These are phyloP conservation scores for Pharnaceum exiguum DNA, from an alignment of 148 eudicot genomes.

Conservation along the genomic window DNA sequence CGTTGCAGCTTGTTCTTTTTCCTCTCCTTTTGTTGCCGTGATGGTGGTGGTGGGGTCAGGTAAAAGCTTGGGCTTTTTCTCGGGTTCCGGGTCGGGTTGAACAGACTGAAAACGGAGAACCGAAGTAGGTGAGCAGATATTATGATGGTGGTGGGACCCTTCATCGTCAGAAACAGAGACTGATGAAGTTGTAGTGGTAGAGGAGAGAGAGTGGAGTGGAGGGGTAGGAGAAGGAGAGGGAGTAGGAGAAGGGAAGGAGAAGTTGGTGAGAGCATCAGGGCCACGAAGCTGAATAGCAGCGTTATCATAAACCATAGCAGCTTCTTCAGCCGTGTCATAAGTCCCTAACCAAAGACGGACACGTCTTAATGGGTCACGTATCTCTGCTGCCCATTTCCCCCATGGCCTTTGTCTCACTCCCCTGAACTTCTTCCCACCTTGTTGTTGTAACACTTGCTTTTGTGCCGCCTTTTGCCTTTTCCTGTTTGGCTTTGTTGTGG, in stretches of 20 bases:
- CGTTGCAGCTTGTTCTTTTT: neutral
- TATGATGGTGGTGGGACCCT: conserved; percentile 28
- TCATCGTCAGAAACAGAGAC: conserved; percentile 28
- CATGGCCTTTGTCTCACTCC: conserved; percentile 77
- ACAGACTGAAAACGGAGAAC: conserved; percentile 43
- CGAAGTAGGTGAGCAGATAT: conserved; percentile 48
- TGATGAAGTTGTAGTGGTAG: conserved; percentile 10
- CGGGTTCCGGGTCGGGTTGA: conserved; percentile 18
- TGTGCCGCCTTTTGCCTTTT: neutral
- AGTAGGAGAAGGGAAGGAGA: conserved; percentile 21
- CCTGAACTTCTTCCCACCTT: conserved; percentile 42
- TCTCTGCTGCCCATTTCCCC: conserved; percentile 91
- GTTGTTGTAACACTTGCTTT: neutral
- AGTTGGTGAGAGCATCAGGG: conserved; percentile 64
- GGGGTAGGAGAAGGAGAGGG: neutral
- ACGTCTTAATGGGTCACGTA: conserved; percentile 62
- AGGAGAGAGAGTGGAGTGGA: conserved; percentile 17
- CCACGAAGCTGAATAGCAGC: conserved; percentile 79
- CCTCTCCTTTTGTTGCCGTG: conserved; percentile 6
- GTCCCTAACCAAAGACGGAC: conserved; percentile 76
- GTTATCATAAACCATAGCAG: conserved; percentile 69
- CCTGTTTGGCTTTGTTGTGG: neutral
- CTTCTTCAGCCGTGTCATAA: conserved; percentile 76
- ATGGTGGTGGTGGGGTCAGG: too few relatives aligned
- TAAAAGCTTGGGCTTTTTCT: too few relatives aligned